phyloP scores from a whole-genome alignment of 371 early-diverging fungal genomes.

The Apophysomyces elegans region DNA sequence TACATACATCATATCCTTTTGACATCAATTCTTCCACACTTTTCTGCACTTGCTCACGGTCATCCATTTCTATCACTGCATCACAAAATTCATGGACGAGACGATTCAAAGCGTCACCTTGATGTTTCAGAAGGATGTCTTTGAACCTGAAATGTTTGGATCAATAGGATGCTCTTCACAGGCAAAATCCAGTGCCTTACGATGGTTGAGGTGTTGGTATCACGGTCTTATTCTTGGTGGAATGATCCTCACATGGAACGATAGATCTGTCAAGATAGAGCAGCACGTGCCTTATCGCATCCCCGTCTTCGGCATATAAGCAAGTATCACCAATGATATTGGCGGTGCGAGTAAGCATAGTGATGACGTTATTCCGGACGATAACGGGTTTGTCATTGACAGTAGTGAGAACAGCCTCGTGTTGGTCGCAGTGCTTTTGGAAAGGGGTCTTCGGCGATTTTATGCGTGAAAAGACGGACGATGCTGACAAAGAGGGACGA shows the following conservation, averaged over 20 bases:
- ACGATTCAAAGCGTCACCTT: constrained; percentile 3
- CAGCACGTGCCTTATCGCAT: constrained; percentile 23
- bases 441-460: constrained; percentile 14
- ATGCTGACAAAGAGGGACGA: constrained; percentile 17
- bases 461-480: constrained; percentile 27
- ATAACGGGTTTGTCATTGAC: constrained; percentile 21
- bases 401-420: constrained; percentile 14
- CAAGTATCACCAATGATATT: constrained; percentile 9
- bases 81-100: constrained; percentile 26
- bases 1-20: constrained; percentile 22
- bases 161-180: too few relatives aligned
- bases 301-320: constrained; percentile 22
- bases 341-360: constrained; percentile 8
- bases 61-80: constrained; percentile 17
- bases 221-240: background rate
- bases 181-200: background rate
- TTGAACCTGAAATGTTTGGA: background rate
- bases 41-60: constrained; percentile 16
- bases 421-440: constrained; percentile 8
- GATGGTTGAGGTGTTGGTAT: background rate
- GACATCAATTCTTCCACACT: constrained; percentile 19
- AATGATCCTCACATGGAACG: background rate
- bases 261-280: constrained; percentile 27
- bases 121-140: background rate
- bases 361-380: constrained; percentile 16